Percentiles rank a stretch among this genome's conserved stretches.
phyloP scores from a whole-genome alignment of 75 land plant species.

The Picea sitchensis region DNA sequence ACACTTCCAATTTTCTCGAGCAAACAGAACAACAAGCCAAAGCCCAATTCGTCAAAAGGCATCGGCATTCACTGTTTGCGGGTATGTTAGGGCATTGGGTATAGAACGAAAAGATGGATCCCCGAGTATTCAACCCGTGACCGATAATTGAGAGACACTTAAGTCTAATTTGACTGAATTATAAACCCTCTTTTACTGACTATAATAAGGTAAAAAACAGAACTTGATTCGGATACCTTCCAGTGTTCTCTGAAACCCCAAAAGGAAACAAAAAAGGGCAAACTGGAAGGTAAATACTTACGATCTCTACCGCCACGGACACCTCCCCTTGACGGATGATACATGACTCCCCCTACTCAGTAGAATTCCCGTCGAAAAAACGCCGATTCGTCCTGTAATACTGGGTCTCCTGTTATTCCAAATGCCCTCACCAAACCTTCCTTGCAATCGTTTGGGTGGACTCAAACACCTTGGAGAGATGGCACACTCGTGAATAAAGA shows the following conservation, averaged over 20 bases:
- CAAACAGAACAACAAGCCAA: background rate
- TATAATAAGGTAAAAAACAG: too few relatives aligned
- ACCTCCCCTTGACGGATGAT: conserved; percentile 97
- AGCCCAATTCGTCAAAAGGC: too few relatives aligned
- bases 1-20: background rate
- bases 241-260: background rate
- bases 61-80: too few relatives aligned
- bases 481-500: too few relatives aligned
- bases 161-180: background rate
- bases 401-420: too few relatives aligned
- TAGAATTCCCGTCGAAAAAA: background rate
- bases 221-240: too few relatives aligned
- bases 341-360: conserved; percentile 42
- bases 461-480: too few relatives aligned
- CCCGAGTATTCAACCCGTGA: background rate
- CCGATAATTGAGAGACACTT: background rate
- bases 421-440: too few relatives aligned
- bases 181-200: background rate
- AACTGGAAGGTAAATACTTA: conserved; percentile 32
- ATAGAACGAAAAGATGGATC: background rate
- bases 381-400: too few relatives aligned
- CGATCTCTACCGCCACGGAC: conserved; percentile 99
- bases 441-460: too few relatives aligned
- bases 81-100: too few relatives aligned
- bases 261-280: background rate